phyloP scores from a whole-genome alignment of 192 early-diverging fungal genomes.

The Coemansia brasiliensis region DNA sequence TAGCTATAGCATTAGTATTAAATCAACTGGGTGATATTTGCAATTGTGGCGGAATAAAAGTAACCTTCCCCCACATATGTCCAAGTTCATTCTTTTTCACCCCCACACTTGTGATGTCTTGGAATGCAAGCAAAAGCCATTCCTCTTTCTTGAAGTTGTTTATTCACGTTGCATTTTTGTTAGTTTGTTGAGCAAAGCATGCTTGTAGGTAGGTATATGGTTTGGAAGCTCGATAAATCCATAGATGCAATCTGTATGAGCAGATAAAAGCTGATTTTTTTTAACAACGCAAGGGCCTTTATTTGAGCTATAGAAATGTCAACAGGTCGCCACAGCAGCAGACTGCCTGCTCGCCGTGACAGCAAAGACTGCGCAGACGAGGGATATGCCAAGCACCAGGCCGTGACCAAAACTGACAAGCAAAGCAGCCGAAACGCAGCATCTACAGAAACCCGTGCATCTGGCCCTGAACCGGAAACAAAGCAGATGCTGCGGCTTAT shows the following conservation, averaged over 20 bases:
- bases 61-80: too few relatives aligned
- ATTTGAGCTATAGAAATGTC: neutral
- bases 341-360: conserved; percentile 4
- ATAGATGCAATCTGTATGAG: neutral
- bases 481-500: conserved; percentile 22
- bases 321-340: neutral
- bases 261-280: neutral
- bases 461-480: neutral
- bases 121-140: too few relatives aligned
- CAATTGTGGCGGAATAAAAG: too few relatives aligned
- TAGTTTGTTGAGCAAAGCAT: conserved; percentile 58
- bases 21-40: too few relatives aligned
- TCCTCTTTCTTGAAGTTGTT: too few relatives aligned
- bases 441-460: neutral
- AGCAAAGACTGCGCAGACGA: neutral
- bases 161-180: conserved; percentile 59
- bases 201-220: neutral
- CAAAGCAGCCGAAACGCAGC: neutral
- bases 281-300: neutral
- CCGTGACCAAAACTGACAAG: neutral
- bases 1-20: too few relatives aligned
- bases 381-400: neutral
- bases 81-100: too few relatives aligned
- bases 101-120: too few relatives aligned
- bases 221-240: neutral